Base-by-base conservation (phyloP, 2,329 filamentous ascomycete genomes). In the Onygena corvina region DNA sequence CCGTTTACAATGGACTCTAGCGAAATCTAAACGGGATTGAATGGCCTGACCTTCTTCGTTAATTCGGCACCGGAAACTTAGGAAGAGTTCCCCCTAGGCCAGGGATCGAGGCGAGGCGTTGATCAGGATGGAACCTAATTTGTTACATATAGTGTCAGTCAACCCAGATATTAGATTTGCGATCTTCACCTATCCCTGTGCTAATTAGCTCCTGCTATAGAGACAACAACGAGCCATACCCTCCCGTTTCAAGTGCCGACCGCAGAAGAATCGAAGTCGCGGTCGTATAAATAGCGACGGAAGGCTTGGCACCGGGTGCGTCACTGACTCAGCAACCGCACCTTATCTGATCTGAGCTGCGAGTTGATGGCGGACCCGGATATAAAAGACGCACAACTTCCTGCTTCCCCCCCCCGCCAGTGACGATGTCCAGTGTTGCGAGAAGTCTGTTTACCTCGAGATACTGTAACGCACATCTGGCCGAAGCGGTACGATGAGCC, bases 1-100 rank as follows among this genome's bases (percentile, higher is more conserved):
- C 46, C 57, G 67, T 33, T 56, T 70, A 50, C 53, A 50, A 50
- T 49, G 14, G 14, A 30, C 52, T 20, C 45, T 60, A n/a, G 23
- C 9, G 27, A 55, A 55, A 40, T 31, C 44, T 6, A 55, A 55
- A 30, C 18, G 25, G 16, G 53, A 55, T 25, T 47, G 30, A 38
- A 35, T 6, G 27, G 2, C 18, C 4, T 29, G 27, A 29, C 11
- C 5, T 5, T 11, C 11, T 11, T 29, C 27, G 11, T 5, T 11
- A 29, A 5, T 29, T 29, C 27, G 11, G 27, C 11, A 29, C 27
- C 27, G 27, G 27, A 11, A 11, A 29, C 5, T 29, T 29, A 29
- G 4, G 11, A 11, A 29, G 27, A n/a, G n/a, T n/a, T n/a, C n/a
- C n/a, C n/a, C n/a, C n/a, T n/a, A n/a, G n/a, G n/a, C n/a, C n/a